These are phyloP conservation scores for Jackrogersella minutella DNA, from an alignment of 495 filamentous ascomycete species.

Conservation along the genomic window DNA sequence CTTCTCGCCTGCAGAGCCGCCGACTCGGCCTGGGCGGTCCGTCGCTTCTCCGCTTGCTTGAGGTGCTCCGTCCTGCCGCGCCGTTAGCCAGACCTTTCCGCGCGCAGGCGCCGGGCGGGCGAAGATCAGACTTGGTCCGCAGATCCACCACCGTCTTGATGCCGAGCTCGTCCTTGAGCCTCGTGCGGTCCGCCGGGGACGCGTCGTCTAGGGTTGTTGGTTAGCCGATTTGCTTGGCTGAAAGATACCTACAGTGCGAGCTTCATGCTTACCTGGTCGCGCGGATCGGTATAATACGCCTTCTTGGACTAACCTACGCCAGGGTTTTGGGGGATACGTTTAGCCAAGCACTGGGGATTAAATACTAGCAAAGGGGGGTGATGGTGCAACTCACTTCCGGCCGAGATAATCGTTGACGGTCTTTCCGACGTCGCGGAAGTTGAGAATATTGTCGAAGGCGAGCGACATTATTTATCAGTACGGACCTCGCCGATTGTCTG, in stretches of 20 bases:
- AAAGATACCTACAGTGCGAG: too few relatives aligned
- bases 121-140: constrained; percentile 68
- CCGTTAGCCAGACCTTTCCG: background rate
- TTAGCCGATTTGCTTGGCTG: constrained; percentile 1
- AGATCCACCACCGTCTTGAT: constrained; percentile 80
- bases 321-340: background rate
- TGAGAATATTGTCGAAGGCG: constrained; percentile 73
- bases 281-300: constrained; percentile 79
- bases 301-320: constrained; percentile 66
- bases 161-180: constrained; percentile 66
- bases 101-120: background rate
- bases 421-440: constrained; percentile 86
- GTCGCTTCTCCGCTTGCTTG: constrained; percentile 71
- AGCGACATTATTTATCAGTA: constrained; percentile 38
- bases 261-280: constrained; percentile 65
- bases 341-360: background rate
- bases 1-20: constrained; percentile 53
- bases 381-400: constrained; percentile 55
- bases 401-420: constrained; percentile 69
- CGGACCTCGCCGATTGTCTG: background rate
- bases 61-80: constrained; percentile 71
- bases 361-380: background rate
- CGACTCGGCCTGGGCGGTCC: constrained; percentile 49
- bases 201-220: constrained; percentile 67
- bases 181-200: constrained; percentile 66